A percentile compares a stretch with the other conserved stretches of the same genome.
Evolutionary conservation across 129 eudicot genomes (phyloP).

Genomic region (Pseudognaphalium luteoalbum): DNA sequence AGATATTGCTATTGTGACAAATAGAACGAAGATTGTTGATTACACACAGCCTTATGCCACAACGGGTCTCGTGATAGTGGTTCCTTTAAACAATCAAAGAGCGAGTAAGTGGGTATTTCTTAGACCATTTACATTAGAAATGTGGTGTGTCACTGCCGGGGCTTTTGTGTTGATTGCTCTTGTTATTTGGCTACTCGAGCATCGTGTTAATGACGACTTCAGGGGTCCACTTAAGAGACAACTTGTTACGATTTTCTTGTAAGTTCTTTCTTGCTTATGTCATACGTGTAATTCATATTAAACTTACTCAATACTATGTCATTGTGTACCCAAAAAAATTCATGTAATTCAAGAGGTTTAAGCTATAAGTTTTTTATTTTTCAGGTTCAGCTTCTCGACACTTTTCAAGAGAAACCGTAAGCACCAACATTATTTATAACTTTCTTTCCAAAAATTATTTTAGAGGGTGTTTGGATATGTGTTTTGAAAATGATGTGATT

Average conservation of each 20-base stretch:
- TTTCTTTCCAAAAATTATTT: neutral
- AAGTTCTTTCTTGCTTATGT: conserved; percentile 26
- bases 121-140: conserved; percentile 55
- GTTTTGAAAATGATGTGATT: neutral
- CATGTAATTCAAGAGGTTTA: neutral
- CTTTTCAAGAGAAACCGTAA: conserved; percentile 68
- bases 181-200: conserved; percentile 84
- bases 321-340: neutral
- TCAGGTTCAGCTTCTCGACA: conserved; percentile 87
- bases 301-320: neutral
- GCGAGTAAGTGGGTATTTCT: conserved; percentile 70
- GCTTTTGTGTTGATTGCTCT: conserved; percentile 62
- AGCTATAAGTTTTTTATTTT: conserved; percentile 22
- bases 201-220: conserved; percentile 74
- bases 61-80: conserved; percentile 75
- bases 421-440: conserved; percentile 9
- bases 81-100: conserved; percentile 47
- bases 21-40: conserved; percentile 71
- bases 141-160: conserved; percentile 65
- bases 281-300: neutral
- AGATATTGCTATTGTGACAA: conserved; percentile 76
- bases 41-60: conserved; percentile 78
- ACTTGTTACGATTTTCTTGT: conserved; percentile 59
- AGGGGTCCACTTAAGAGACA: conserved; percentile 77
- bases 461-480: neutral